These are phyloP conservation scores for Heracleum sosnowskyi DNA, from an alignment of 129 eudicot genomes.

Conservation along the genomic window DNA sequence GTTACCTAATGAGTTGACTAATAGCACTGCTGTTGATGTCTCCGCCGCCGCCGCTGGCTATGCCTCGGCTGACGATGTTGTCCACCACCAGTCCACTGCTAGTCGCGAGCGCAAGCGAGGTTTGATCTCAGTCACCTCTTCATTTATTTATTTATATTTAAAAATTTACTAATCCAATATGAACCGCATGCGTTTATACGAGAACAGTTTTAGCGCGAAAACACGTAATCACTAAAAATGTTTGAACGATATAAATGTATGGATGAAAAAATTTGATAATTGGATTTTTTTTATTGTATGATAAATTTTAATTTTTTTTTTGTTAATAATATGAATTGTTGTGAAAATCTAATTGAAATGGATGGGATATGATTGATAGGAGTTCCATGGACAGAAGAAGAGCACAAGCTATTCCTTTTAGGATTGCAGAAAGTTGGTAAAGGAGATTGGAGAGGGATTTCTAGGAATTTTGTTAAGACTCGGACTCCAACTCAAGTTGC, in stretches of 20 bases:
- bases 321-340: not conserved
- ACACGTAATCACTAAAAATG: not conserved
- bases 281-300: too few relatives aligned
- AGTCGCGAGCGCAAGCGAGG: slow-evolving; percentile 85
- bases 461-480: slow-evolving; percentile 73
- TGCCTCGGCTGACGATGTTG: slow-evolving; percentile 85
- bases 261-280: not conserved
- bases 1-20: slow-evolving; percentile 27
- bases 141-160: not conserved
- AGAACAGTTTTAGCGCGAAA: not conserved
- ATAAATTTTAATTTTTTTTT: too few relatives aligned
- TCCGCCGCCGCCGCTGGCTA: slow-evolving; percentile 43
- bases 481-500: slow-evolving; percentile 97
- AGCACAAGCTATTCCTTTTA: slow-evolving; percentile 76
- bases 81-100: slow-evolving; percentile 28
- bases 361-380: slow-evolving; percentile 34
- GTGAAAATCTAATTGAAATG: not conserved
- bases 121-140: slow-evolving; percentile 21
- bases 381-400: slow-evolving; percentile 96
- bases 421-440: slow-evolving; percentile 83
- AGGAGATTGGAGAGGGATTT: slow-evolving; percentile 96
- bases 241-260: not conserved
- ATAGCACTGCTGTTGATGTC: slow-evolving; percentile 9
- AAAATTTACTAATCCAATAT: too few relatives aligned
- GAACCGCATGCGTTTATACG: too few relatives aligned